Conservation (phyloP, 2,329 filamentous ascomycete species). For the Chrysosphaeria jannelii region DNA sequence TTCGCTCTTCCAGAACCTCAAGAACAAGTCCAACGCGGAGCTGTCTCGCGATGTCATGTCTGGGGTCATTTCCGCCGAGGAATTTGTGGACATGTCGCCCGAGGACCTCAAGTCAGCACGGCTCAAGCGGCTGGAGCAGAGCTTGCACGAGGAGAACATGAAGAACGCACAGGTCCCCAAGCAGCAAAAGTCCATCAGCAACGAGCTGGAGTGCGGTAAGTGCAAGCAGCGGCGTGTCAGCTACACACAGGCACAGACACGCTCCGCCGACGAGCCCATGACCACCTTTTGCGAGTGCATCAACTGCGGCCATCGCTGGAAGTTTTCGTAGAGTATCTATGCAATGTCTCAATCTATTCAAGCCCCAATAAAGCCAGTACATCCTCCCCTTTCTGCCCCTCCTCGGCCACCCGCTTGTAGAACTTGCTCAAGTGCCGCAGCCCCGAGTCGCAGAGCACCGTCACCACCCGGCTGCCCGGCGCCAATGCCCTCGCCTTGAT, state of each 20-base stretch:
- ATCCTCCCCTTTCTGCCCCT: slow-evolving; percentile 4
- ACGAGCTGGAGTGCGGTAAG: slow-evolving; percentile 65
- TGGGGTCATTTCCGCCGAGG: slow-evolving; percentile 38
- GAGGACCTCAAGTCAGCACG: slow-evolving; percentile 78
- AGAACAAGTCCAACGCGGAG: slow-evolving; percentile 60
- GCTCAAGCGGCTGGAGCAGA: slow-evolving; percentile 43
- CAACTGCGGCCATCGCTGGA: slow-evolving; percentile 40
- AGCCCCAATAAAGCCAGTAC: no score
- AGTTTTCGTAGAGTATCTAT: no score
- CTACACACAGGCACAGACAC: slow-evolving; percentile 87
- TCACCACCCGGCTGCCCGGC: slow-evolving; percentile 37
- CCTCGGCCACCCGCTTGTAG: slow-evolving; percentile 32
- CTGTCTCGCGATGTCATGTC: slow-evolving; percentile 48
- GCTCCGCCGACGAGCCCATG: slow-evolving; percentile 83
- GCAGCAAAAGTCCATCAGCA: slow-evolving; percentile 70
- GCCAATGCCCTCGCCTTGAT: slow-evolving; percentile 32
- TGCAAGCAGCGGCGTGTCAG: slow-evolving; percentile 85
- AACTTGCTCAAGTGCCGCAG: slow-evolving; percentile 60
- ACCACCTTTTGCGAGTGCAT: slow-evolving; percentile 47
- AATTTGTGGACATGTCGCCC: slow-evolving; percentile 63
- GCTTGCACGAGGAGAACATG: slow-evolving; percentile 77
- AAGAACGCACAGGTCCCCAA: slow-evolving; percentile 86
- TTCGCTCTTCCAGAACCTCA: slow-evolving; percentile 80
- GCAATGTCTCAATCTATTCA: no score
- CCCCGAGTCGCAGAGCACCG: slow-evolving; percentile 63